A percentile compares a stretch with the other conserved stretches of the same genome.
phyloP scores from a whole-genome alignment of 805 yeast genomes.

The Groenewaldozyma tartarivorans region DNA sequence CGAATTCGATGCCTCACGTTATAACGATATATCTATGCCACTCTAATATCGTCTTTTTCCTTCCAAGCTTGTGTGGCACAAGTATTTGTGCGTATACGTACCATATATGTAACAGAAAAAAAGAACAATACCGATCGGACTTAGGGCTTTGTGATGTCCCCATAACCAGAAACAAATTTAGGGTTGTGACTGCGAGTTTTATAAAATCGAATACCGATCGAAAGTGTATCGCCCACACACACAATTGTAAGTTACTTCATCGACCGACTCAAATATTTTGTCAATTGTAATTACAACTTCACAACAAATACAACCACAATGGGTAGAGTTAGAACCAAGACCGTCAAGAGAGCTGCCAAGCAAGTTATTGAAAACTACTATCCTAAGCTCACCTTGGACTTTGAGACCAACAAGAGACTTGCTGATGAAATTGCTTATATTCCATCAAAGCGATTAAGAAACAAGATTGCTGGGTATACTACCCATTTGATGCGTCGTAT shows the following conservation, averaged over 20 bases:
- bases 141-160: neutral
- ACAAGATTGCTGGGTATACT: constrained; percentile 99
- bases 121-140: neutral
- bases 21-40: too few species aligned
- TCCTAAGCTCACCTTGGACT: constrained; percentile 99
- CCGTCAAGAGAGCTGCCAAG: constrained; percentile 99
- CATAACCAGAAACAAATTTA: too few species aligned
- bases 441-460: constrained; percentile 99
- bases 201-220: too few species aligned
- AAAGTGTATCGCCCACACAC: too few species aligned
- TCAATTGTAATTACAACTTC: neutral
- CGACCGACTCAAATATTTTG: neutral
- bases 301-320: constrained; percentile 3
- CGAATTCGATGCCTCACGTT: too few species aligned
- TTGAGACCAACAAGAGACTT: constrained; percentile 99
- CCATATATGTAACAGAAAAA: too few species aligned
- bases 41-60: too few species aligned
- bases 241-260: too few species aligned
- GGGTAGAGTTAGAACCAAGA: constrained; percentile 99
- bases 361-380: constrained; percentile 98
- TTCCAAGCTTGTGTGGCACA: too few species aligned
- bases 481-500: constrained; percentile 99
- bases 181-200: too few species aligned
- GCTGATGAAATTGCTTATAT: constrained; percentile 97
- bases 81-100: too few species aligned